Evolutionary conservation across 805 yeast genomes (phyloP), one percentile per base, ranked within the genome.

Genomic region (Teunomyces gatunensis): DNA sequence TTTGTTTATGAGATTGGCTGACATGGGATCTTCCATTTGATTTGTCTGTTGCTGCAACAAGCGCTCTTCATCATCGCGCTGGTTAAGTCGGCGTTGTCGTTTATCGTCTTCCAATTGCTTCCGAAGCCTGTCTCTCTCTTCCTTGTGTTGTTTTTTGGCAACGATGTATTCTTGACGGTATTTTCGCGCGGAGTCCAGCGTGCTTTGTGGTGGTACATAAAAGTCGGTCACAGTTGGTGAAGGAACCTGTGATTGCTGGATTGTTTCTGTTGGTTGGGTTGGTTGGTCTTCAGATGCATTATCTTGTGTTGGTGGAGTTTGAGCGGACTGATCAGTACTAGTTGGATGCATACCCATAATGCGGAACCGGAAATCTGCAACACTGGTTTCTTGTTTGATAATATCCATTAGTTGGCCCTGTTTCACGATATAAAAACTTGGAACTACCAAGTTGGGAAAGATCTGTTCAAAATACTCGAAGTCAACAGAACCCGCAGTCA

Each of bases 91-190:
- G 6, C 81, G 67, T 55, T 80, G 85, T 21, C 67, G 69, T 47
- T 77, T 67, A 58, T 84, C 89, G 1, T 79, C 74, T 49, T 74
- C 65, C 39, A 86, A 63, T 17, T 84, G 63, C 42, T 70, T 68
- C 44, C 81, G 60, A 10, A 86, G 76, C 20, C 89, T 69, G 46
- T 77, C 75, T 33, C 77, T 75, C 50, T 86, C 91, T 40, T 74
- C 76, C 17, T 55, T 73, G 74, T 20, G 74, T 53, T 58, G 73
- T 68, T 51, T 73, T 75, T 52, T 72, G 11, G 15, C 23, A 2
- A 46, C 47, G 4, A 43, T 25, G 4, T 43, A 36, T 27, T 47
- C 34, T 23, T 25, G 42, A 27, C 33, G 43, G 39, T 47, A 39
- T 15, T 47, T 47, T 6, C 41, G 44, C 18, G 39, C 37, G 6